Percentiles rank a stretch among this genome's conserved stretches.
These are phyloP conservation scores for Irpex sp. DNA, from an alignment of 1,284 basidiomycete genomes.

Conservation along the genomic window DNA sequence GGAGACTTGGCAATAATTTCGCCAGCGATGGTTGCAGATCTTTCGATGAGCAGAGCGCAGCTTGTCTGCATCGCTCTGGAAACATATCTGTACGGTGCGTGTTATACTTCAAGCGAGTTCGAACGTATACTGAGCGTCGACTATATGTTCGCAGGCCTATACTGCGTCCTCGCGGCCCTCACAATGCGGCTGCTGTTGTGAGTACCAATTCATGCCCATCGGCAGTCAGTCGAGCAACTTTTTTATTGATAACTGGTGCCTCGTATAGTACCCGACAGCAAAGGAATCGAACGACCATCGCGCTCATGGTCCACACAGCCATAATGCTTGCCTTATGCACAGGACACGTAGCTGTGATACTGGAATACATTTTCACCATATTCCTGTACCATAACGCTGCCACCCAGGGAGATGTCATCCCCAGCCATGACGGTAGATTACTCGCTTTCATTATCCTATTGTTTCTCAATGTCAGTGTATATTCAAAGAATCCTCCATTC, in stretches of 20 bases:
- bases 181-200: not conserved
- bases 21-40: no score
- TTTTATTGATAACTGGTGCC: not conserved
- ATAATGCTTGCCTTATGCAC: not conserved
- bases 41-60: not conserved
- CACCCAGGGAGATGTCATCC: not conserved
- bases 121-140: not conserved
- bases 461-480: not conserved
- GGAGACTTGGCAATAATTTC: no score
- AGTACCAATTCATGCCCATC: not conserved
- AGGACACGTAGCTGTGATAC: not conserved
- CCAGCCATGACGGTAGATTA: not conserved
- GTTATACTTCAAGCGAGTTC: not conserved
- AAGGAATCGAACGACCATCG: not conserved
- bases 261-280: not conserved
- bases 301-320: not conserved
- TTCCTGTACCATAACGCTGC: not conserved
- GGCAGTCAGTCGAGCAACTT: not conserved
- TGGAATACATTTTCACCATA: not conserved
- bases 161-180: not conserved
- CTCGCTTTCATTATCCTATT: not conserved
- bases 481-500: not conserved
- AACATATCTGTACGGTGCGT: not conserved
- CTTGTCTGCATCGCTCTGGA: not conserved
- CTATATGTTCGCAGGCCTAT: not conserved